Percentiles rank a stretch among this genome's conserved stretches.
phyloP scores from a whole-genome alignment of 2,329 filamentous ascomycete species.

The Alternaria ethzedia region DNA sequence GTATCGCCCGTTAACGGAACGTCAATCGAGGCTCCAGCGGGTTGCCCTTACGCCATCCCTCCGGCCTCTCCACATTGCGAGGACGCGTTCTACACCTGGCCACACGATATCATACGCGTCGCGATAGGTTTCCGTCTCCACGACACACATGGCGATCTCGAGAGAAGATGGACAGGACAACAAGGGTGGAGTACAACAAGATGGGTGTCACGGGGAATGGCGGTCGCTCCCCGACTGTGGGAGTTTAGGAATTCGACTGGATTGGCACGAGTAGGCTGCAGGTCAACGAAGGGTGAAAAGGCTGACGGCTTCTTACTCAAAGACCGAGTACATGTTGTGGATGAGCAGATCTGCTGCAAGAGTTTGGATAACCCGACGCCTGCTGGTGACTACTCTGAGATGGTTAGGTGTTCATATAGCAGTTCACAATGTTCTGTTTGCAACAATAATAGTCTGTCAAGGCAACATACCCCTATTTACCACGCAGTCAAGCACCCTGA shows the following conservation, averaged over 20 bases:
- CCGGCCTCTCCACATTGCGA: neutral
- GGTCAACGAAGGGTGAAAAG: neutral
- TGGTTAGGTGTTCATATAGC: neutral
- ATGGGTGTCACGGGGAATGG: neutral
- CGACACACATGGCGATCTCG: neutral
- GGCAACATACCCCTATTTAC: neutral
- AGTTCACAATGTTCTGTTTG: neutral
- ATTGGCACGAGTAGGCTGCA: neutral
- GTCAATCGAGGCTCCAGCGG: neutral
- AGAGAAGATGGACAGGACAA: neutral
- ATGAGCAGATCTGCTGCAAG: neutral
- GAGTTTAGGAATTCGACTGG: neutral
- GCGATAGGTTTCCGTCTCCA: neutral
- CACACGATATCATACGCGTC: neutral
- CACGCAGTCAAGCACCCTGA: neutral
- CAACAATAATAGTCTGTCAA: neutral
- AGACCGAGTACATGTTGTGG: neutral
- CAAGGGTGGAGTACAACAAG: neutral
- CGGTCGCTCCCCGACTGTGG: neutral
- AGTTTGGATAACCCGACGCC: neutral
- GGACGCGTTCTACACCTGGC: neutral
- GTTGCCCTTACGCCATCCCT: neutral
- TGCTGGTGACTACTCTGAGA: neutral
- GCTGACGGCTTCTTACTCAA: neutral
- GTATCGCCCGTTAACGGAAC: neutral